Evolutionary conservation across 1,284 basidiomycete genomes (phyloP).

Genomic region (Puccinia coronata): DNA sequence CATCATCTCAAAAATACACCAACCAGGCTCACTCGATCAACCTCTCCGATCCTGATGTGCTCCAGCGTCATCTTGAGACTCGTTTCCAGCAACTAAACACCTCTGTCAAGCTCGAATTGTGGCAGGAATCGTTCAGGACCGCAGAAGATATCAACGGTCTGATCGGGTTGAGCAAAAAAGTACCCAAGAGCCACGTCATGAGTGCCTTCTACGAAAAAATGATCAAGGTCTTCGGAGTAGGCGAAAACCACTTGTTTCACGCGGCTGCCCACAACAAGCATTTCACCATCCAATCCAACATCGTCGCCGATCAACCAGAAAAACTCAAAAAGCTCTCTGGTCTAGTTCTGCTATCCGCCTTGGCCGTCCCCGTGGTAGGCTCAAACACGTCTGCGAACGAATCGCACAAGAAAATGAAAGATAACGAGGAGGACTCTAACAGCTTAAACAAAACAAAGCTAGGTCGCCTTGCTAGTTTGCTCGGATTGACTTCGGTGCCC

Average conservation of each 20-base stretch:
- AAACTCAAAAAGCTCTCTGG: constrained; percentile 69
- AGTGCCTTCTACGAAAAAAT: constrained; percentile 99
- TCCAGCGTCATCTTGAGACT: constrained; percentile 95
- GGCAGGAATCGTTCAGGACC: constrained; percentile 98
- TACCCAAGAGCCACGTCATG: constrained; percentile 92
- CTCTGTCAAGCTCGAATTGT: constrained; percentile 97
- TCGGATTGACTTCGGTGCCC: constrained; percentile 82
- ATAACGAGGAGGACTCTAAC: constrained; percentile 54
- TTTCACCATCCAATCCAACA: constrained; percentile 65
- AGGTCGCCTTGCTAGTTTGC: constrained; percentile 77
- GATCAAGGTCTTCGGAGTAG: constrained; percentile 90
- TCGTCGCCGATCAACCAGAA: constrained; percentile 71
- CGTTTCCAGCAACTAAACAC: constrained; percentile 96
- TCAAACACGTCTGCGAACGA: constrained; percentile 62
- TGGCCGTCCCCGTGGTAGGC: constrained; percentile 86
- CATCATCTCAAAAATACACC: constrained; percentile 92
- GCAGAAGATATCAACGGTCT: constrained; percentile 98
- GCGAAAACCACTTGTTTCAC: constrained; percentile 85
- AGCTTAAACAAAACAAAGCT: constrained; percentile 67
- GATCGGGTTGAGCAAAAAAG: constrained; percentile 76
- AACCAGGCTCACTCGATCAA: constrained; percentile 98
- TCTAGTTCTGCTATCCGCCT: constrained; percentile 86
- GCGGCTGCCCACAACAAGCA: constrained; percentile 95
- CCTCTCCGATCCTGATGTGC: constrained; percentile 90
- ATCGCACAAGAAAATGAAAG: constrained; percentile 63